phyloP scores from a whole-genome alignment of 352 stramenopile genomes.

The Pythium aquatile region DNA sequence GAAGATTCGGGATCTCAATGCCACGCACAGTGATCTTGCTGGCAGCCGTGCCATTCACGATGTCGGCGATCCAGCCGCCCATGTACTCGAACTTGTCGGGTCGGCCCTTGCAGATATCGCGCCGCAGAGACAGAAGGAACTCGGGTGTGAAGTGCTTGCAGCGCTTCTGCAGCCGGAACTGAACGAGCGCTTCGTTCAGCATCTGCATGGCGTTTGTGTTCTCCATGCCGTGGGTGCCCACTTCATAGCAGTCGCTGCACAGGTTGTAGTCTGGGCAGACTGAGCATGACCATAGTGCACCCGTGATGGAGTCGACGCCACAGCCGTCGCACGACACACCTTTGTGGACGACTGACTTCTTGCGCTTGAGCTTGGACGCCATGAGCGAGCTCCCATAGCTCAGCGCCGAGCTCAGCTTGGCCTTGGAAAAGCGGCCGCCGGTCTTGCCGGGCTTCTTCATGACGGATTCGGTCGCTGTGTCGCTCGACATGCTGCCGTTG shows the following conservation, averaged over 20 bases:
- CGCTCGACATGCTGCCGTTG: conserved; percentile 3
- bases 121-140: conserved; percentile 68
- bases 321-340: conserved; percentile 75
- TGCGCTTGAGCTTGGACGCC: conserved; percentile 61
- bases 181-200: conserved; percentile 67
- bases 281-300: conserved; percentile 67
- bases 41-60: conserved; percentile 61
- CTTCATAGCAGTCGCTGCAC: conserved; percentile 68
- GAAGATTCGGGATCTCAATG: conserved; percentile 73
- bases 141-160: conserved; percentile 77
- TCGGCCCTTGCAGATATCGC: conserved; percentile 77
- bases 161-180: conserved; percentile 68
- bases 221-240: conserved; percentile 73
- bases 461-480: conserved; percentile 1
- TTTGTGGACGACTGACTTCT: conserved; percentile 61
- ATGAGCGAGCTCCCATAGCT: conserved; percentile 62
- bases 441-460: conserved; percentile 34
- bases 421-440: conserved; percentile 36
- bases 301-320: conserved; percentile 63
- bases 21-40: conserved; percentile 78
- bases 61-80: conserved; percentile 76
- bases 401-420: conserved; percentile 59
- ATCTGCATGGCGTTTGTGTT: conserved; percentile 65
- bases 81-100: conserved; percentile 85
- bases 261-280: conserved; percentile 72